These are phyloP conservation scores for Blattamonas nauphoetae DNA, from an alignment of 78 protist genomes.

Conservation along the genomic window DNA sequence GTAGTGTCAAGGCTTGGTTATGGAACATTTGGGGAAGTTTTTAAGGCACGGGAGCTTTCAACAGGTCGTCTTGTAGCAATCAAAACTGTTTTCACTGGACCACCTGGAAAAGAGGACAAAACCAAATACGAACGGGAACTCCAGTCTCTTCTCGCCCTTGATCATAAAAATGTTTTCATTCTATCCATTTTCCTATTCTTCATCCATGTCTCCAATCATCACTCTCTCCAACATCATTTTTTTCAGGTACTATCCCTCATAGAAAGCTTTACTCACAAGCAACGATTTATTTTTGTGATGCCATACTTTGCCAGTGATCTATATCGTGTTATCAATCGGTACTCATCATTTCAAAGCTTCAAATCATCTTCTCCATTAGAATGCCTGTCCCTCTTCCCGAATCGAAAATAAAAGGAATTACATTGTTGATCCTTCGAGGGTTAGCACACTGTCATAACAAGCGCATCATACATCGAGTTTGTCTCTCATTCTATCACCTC, in stretches of 20 bases:
- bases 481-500: neutral
- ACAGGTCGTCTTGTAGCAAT: neutral
- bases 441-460: neutral
- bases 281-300: neutral
- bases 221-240: neutral
- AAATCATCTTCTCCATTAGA: neutral
- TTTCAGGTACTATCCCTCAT: neutral
- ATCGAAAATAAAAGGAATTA: neutral
- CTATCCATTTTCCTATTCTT: neutral
- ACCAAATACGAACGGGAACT: neutral
- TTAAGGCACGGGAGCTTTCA: neutral
- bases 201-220: neutral
- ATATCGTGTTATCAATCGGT: neutral
- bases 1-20: too few relatives aligned
- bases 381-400: neutral
- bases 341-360: neutral
- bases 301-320: neutral
- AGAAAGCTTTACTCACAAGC: neutral
- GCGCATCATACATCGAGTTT: neutral
- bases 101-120: too few relatives aligned
- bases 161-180: neutral
- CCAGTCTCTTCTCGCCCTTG: neutral
- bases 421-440: neutral
- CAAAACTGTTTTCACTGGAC: neutral
- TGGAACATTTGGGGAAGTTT: constrained; percentile 15